Percentiles rank a stretch among this genome's conserved stretches.
Evolutionary conservation across 2,329 filamentous ascomycete genomes (phyloP).

Genomic region (Phaeomoniella chlamydospora): DNA sequence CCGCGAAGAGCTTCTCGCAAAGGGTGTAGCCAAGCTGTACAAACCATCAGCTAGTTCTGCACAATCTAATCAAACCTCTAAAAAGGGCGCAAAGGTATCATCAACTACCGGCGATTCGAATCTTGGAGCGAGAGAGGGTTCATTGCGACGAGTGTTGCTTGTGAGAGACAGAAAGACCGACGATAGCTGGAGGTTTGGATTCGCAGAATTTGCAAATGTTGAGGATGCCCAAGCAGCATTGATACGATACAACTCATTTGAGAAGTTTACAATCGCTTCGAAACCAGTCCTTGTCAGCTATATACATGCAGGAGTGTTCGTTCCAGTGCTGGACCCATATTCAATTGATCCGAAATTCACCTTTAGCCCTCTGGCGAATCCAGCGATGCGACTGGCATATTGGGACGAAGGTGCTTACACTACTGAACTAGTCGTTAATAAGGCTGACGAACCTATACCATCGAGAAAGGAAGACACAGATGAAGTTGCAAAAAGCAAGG

Average conservation of each 20-base stretch:
- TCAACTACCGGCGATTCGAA: constrained; percentile 45
- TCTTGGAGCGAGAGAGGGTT: constrained; percentile 56
- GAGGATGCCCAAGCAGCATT: constrained; percentile 62
- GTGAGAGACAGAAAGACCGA: constrained; percentile 58
- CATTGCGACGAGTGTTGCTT: constrained; percentile 62
- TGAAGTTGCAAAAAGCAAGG: constrained; percentile 18
- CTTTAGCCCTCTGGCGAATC: constrained; percentile 57
- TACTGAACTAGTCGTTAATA: constrained; percentile 41
- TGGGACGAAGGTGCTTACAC: constrained; percentile 64
- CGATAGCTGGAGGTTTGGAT: constrained; percentile 68
- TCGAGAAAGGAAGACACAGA: constrained; percentile 7
- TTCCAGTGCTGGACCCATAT: constrained; percentile 51
- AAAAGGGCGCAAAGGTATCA: constrained; percentile 33
- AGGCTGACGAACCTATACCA: constrained; percentile 4
- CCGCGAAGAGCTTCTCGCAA: constrained; percentile 57
- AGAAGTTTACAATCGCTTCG: constrained; percentile 65
- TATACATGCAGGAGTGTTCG: constrained; percentile 74
- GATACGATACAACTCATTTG: constrained; percentile 54
- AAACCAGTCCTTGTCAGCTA: constrained; percentile 57
- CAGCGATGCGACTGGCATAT: constrained; percentile 54
- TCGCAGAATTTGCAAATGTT: constrained; percentile 66
- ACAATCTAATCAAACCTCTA: constrained; percentile 20
- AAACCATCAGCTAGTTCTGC: constrained; percentile 33
- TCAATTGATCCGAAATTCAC: constrained; percentile 47
- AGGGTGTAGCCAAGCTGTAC: constrained; percentile 60